These are phyloP conservation scores for Clarireedia monteithiana DNA, from an alignment of 2,329 filamentous ascomycete species.

Conservation along the genomic window DNA sequence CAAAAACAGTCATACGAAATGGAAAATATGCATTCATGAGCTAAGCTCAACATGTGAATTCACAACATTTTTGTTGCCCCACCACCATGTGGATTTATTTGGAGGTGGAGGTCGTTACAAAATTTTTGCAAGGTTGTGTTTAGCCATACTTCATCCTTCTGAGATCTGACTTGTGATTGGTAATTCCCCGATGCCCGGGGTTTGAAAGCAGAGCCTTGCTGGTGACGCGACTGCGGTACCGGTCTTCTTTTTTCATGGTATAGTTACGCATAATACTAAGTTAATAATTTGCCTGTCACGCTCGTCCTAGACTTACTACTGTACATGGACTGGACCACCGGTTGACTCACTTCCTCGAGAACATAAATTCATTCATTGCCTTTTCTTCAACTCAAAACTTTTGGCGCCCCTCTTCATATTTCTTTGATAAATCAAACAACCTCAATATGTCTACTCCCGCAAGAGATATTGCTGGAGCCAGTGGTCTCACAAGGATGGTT, in stretches of 20 bases:
- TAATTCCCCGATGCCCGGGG: not conserved
- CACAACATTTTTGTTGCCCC: not conserved
- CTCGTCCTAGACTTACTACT: too few species aligned
- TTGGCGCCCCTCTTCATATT: not conserved
- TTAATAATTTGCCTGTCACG: too few species aligned
- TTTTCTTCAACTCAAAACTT: not conserved
- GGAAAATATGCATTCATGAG: not conserved
- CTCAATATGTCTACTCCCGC: conserved; percentile 27
- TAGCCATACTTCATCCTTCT: conserved; percentile 1
- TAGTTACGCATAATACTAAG: too few species aligned
- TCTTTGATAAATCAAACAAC: not conserved
- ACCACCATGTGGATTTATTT: not conserved
- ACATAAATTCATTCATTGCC: conserved; percentile 1
- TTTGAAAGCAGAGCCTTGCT: not conserved
- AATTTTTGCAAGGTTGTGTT: not conserved
- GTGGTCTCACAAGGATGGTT: conserved; percentile 33
- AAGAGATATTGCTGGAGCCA: conserved; percentile 39
- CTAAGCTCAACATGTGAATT: not conserved
- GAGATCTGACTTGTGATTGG: not conserved
- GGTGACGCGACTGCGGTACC: not conserved
- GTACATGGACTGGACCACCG: too few species aligned
- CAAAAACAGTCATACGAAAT: not conserved
- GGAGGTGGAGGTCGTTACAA: too few species aligned
- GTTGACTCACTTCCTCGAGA: not conserved
- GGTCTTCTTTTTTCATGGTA: not conserved